Base-by-base conservation (phyloP, 2,329 filamentous ascomycete genomes). In the Aaosphaeria pasadenensis region DNA sequence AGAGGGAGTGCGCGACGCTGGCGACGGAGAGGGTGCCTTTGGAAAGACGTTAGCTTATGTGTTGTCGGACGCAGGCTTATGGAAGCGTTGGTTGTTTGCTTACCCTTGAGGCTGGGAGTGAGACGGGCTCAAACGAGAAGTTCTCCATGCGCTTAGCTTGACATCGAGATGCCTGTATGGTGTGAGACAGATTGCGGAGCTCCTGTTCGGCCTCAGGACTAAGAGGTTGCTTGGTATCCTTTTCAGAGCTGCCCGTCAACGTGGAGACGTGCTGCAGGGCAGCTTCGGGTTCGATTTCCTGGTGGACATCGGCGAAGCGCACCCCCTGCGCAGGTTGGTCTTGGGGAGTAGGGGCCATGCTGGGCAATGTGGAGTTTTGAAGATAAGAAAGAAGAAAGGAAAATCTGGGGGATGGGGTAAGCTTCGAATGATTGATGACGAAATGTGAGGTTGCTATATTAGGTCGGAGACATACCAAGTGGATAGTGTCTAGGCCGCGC, bases 61-160 rank as follows among this genome's bases (percentile, higher is more conserved):
- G 17, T 24, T 24, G 17, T 24, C 17, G 17, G 17, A 24, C 17
- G 17, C 17, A 24, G 17, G 17, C 17, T 24, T 24, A 24, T 24
- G 17, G 17, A 24, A 24, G 17, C 17, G 17, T 24, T 24, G 17
- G 17, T 24, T 24, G 17, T 24, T 44, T 57, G 81, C 87, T 72
- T 84, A 92, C 89, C 73, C 89, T 82, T 41, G 89, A 92, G 31
- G 83, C 80, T 35, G 94, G 92, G 45, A 97, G 78, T 33, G 94
- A 97, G 54, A 96, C 85, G 32, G 92, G 87, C 67, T 96, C 91
- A 64, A 91, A 97, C 39, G 87, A 85, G 72, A 90, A 95, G 66
- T 91, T 89, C 66, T 87, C 88, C 77, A 95, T 83, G 54, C 91
- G 84, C 48, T 84, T 81, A 60, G 91, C 87, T 73, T 96, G 91